Evolutionary conservation across 805 yeast species (phyloP).

Genomic region (Nakazawaea peltata): DNA sequence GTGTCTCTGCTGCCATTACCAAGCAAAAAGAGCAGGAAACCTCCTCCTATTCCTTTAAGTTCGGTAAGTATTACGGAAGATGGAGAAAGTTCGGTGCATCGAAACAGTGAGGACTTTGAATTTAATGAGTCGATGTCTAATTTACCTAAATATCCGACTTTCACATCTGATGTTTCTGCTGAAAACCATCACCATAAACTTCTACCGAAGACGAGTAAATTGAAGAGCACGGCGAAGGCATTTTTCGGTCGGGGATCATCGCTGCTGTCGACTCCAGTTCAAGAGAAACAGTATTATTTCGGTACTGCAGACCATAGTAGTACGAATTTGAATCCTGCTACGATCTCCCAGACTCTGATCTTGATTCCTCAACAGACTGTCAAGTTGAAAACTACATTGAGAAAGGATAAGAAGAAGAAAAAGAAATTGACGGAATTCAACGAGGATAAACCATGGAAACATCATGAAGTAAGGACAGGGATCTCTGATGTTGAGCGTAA

Average conservation of each 20-base stretch:
- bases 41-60: no score
- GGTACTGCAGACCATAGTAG: constrained; percentile 1
- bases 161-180: neutral
- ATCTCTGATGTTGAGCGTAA: constrained; percentile 62
- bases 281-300: constrained; percentile 1
- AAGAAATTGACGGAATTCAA: constrained; percentile 60
- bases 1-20: no score
- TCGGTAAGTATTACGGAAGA: no score
- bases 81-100: constrained; percentile 2
- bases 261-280: neutral
- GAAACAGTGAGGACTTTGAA: neutral
- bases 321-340: constrained; percentile 7
- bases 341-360: constrained; percentile 8
- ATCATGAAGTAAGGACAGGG: constrained; percentile 51
- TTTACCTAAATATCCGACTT: constrained; percentile 10
- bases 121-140: constrained; percentile 5
- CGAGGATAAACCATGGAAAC: constrained; percentile 92
- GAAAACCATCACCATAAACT: constrained; percentile 7
- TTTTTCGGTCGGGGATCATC: constrained; percentile 1
- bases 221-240: constrained; percentile 6
- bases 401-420: constrained; percentile 34
- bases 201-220: constrained; percentile 3
- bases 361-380: constrained; percentile 17
- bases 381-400: constrained; percentile 43
- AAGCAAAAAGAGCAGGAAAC: constrained; percentile 4